Evolutionary conservation across 2,329 filamentous ascomycete genomes (phyloP).

Genomic region (Penicillium sp.): DNA sequence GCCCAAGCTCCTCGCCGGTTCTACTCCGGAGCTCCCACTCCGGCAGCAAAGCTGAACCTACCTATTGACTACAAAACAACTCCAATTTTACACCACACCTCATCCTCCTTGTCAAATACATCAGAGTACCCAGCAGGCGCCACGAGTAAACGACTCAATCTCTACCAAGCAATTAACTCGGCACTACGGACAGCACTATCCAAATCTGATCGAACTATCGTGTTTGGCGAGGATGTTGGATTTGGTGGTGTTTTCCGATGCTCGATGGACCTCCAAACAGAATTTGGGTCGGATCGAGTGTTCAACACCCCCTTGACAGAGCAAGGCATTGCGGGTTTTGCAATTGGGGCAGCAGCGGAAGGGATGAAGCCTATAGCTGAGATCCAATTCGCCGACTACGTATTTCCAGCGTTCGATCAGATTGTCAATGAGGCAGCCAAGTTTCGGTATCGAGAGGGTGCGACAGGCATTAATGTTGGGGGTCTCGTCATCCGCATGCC

Average conservation of each 20-base stretch:
- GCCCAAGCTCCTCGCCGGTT: constrained; percentile 26
- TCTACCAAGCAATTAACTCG: constrained; percentile 92
- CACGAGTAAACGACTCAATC: constrained; percentile 80
- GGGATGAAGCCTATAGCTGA: constrained; percentile 92
- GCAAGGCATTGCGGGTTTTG: constrained; percentile 92
- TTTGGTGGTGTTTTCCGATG: constrained; percentile 97
- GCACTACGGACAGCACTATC: constrained; percentile 79
- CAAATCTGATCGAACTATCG: constrained; percentile 78
- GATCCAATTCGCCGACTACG: constrained; percentile 94
- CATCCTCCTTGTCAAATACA: constrained; percentile 68
- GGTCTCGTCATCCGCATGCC: constrained; percentile 89
- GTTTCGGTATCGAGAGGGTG: constrained; percentile 72
- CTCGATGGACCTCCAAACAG: constrained; percentile 84
- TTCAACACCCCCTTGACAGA: constrained; percentile 96
- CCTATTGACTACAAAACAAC: constrained; percentile 85
- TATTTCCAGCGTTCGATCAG: constrained; percentile 91
- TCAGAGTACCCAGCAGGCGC: constrained; percentile 71
- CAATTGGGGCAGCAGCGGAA: constrained; percentile 83
- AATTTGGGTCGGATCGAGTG: constrained; percentile 82
- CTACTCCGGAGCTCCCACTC: constrained; percentile 50
- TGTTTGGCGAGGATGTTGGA: constrained; percentile 96
- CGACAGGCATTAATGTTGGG: constrained; percentile 66
- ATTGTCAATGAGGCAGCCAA: constrained; percentile 92
- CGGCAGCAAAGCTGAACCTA: constrained; percentile 69
- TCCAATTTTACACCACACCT: constrained; percentile 75